Percentiles rank a stretch among this genome's conserved stretches.
Evolutionary conservation across 2,329 filamentous ascomycete genomes (phyloP).

Genomic region (Pseudogymnoascus sp.): DNA sequence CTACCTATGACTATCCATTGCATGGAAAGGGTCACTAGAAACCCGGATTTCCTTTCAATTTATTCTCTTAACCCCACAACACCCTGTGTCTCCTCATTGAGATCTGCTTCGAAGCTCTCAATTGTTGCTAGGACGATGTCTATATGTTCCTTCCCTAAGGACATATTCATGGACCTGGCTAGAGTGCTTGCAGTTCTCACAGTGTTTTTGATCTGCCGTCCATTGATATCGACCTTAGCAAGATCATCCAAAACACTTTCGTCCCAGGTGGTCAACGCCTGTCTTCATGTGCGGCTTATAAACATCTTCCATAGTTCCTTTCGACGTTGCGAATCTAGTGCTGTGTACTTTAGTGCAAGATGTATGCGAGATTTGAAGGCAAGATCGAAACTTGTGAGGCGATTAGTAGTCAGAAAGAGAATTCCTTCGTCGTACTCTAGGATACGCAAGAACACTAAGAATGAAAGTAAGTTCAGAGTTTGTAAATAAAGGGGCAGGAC

Average conservation of each 20-base stretch:
- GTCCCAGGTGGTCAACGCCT: not conserved
- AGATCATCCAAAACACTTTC: not conserved
- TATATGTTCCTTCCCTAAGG: not conserved
- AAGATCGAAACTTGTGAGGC: constrained; percentile 29
- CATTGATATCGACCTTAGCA: not conserved
- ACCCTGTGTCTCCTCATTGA: constrained; percentile 8
- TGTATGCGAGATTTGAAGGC: constrained; percentile 29
- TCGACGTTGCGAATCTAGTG: constrained; percentile 15
- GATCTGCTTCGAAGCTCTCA: constrained; percentile 9
- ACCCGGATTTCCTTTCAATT: not conserved
- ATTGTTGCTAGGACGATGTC: constrained; percentile 9
- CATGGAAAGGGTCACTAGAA: not conserved
- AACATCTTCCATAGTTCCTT: constrained; percentile 20
- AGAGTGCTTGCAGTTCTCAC: not conserved
- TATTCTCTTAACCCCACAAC: not conserved
- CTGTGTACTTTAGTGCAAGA: constrained; percentile 23
- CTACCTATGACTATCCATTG: not conserved
- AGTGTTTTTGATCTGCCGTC: constrained; percentile 8
- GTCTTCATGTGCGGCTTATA: constrained; percentile 1
- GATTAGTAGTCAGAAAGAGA: constrained; percentile 31
- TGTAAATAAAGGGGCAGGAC: constrained; percentile 30
- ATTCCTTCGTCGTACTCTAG: constrained; percentile 32
- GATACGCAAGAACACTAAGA: constrained; percentile 31
- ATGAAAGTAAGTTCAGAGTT: constrained; percentile 34
- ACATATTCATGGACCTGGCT: not conserved